These are phyloP conservation scores for Tetrahymena malaccensis DNA, from an alignment of 73 alveolate species.

Conservation along the genomic window DNA sequence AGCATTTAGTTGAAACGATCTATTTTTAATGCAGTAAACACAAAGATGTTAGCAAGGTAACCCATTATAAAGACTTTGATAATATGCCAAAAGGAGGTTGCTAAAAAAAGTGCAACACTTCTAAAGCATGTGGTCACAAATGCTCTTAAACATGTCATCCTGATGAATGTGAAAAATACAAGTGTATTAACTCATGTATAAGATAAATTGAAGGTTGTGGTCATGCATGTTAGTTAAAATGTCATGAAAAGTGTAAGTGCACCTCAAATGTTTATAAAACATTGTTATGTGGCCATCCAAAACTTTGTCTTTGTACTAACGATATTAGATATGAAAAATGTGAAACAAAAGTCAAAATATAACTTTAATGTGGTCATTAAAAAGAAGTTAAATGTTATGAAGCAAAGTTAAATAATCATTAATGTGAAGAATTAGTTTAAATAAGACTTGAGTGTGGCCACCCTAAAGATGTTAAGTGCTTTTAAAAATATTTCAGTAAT, in stretches of 20 bases:
- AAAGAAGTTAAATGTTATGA: neutral
- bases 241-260: neutral
- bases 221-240: neutral
- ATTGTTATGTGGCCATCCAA: conserved; percentile 40
- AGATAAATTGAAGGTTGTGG: neutral
- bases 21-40: neutral
- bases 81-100: neutral
- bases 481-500: too few relatives aligned
- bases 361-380: conserved; percentile 27
- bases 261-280: neutral
- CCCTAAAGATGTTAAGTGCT: neutral
- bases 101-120: conserved; percentile 1
- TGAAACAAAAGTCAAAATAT: neutral
- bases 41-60: neutral
- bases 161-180: conserved; percentile 7
- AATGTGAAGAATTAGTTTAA: neutral
- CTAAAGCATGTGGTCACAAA: conserved; percentile 3
- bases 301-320: neutral
- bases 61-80: neutral
- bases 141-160: conserved; percentile 26
- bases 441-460: neutral
- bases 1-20: conserved; percentile 8
- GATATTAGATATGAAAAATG: neutral
- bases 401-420: neutral
- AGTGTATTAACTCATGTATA: neutral